Percentiles rank a stretch among this genome's conserved stretches.
phyloP scores from a whole-genome alignment of 2,329 filamentous ascomycete genomes.

The Waltergamsia citrina region DNA sequence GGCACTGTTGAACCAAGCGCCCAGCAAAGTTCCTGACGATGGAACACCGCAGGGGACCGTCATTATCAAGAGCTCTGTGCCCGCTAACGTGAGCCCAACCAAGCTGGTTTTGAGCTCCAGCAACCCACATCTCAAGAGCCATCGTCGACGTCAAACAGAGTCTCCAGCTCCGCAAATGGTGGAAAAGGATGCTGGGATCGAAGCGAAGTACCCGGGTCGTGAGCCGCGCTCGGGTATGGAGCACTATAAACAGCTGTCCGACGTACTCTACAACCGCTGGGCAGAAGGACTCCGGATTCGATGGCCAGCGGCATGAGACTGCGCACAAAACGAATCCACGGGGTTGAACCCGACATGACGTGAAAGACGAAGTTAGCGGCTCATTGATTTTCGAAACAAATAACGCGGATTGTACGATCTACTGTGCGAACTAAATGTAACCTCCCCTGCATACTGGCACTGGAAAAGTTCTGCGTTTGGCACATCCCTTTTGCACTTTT shows the following conservation, averaged over 20 bases:
- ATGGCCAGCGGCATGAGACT: conserved; percentile 42
- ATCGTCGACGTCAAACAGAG: conserved; percentile 55
- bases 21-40: conserved; percentile 28
- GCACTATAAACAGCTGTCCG: conserved; percentile 79
- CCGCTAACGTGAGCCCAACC: conserved; percentile 30
- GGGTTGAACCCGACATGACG: no score
- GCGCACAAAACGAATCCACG: no score
- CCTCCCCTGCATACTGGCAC: neutral
- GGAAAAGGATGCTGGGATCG: conserved; percentile 37
- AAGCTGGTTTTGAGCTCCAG: conserved; percentile 72
- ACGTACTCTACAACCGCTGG: conserved; percentile 89
- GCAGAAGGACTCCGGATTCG: conserved; percentile 68
- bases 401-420: conserved; percentile 6
- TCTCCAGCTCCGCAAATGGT: conserved; percentile 19
- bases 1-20: conserved; percentile 32
- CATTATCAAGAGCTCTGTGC: conserved; percentile 43
- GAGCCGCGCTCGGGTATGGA: conserved; percentile 68
- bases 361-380: neutral
- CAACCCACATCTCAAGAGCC: conserved; percentile 78
- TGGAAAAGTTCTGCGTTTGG: neutral
- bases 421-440: conserved; percentile 2
- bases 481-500: neutral
- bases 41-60: conserved; percentile 45
- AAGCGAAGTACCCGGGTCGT: conserved; percentile 45
- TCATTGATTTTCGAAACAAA: conserved; percentile 1